phyloP scores from a whole-genome alignment of 192 early-diverging fungal genomes.

The Coemansia sp. region DNA sequence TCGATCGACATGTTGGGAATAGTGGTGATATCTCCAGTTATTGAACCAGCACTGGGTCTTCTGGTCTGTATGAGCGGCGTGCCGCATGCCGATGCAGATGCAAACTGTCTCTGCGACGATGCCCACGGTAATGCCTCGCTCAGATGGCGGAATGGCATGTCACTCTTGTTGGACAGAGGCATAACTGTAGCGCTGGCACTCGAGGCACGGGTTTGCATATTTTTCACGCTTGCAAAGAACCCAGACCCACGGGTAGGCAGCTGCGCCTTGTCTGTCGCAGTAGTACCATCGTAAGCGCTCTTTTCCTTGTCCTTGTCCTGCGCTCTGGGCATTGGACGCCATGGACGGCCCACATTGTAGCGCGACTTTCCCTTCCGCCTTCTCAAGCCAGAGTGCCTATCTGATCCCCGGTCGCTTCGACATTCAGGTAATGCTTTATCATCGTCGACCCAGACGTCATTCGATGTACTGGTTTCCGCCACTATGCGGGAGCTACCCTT shows the following conservation, averaged over 20 bases:
- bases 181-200: not conserved
- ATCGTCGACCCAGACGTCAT: conserved; percentile 1
- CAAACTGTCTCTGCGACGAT: conserved; percentile 32
- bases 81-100: conserved; percentile 15
- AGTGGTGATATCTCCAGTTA: conserved; percentile 40
- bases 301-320: not conserved
- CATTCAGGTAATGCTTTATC: not conserved
- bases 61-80: conserved; percentile 36
- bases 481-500: not conserved
- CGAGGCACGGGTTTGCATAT: not conserved
- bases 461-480: not conserved
- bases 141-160: conserved; percentile 41
- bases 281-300: not conserved
- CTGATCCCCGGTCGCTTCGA: not conserved
- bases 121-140: conserved; percentile 48
- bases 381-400: not conserved
- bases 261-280: not conserved
- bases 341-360: not conserved
- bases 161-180: conserved; percentile 24
- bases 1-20: conserved; percentile 20
- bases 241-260: conserved; percentile 16
- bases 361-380: conserved; percentile 12
- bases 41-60: conserved; percentile 29
- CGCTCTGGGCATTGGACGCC: not conserved
- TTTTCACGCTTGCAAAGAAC: conserved; percentile 15